phyloP scores from a whole-genome alignment of 257 asterid species.

The Coffea canephora region DNA sequence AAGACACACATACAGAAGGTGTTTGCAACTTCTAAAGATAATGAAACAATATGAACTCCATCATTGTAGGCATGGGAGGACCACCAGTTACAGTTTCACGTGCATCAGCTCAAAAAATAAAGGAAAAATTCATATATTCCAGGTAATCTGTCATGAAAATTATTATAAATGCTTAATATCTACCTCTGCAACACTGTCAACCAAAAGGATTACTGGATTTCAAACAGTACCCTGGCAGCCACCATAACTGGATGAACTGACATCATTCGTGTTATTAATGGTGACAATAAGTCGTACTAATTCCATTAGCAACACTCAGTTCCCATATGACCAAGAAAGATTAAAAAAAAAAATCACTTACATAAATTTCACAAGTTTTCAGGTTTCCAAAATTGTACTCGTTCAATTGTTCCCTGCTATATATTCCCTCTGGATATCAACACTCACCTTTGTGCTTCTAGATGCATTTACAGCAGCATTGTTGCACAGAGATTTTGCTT shows the following conservation, averaged over 20 bases:
- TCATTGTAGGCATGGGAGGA: background rate
- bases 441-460: conserved; percentile 58
- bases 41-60: background rate
- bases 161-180: background rate
- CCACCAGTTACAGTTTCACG: background rate
- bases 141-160: background rate
- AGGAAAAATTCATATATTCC: background rate
- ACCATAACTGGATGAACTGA: background rate
- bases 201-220: background rate
- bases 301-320: no score
- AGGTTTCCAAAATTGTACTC: no score
- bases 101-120: background rate
- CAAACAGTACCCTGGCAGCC: background rate
- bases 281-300: no score
- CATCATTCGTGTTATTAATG: no score
- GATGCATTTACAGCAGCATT: conserved; percentile 56
- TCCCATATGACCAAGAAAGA: background rate
- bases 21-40: background rate
- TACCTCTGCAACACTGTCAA: background rate
- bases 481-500: conserved; percentile 60
- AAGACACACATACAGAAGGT: background rate
- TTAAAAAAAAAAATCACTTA: background rate
- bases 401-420: background rate
- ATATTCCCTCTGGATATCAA: background rate
- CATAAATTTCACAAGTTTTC: background rate